These are phyloP conservation scores for Agrocybe pediades DNA, from an alignment of 768 basidiomycete genomes.

Conservation along the genomic window DNA sequence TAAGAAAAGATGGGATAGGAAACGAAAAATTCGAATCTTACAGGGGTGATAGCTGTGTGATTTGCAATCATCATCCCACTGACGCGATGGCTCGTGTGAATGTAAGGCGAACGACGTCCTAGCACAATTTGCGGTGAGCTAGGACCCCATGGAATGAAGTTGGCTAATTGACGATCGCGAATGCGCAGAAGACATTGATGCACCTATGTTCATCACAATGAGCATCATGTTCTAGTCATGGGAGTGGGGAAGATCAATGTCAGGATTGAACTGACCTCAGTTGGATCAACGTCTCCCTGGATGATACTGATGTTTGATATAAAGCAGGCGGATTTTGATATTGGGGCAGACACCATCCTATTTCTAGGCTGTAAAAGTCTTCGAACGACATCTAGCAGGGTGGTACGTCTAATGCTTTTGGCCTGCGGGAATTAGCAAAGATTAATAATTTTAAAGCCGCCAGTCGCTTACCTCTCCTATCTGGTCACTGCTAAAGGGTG, in stretches of 20 bases:
- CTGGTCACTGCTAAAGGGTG: constrained; percentile 96
- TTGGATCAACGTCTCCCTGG: constrained; percentile 97
- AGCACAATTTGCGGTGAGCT: constrained; percentile 97
- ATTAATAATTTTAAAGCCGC: neutral
- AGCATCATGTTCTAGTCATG: neutral
- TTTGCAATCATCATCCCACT: constrained; percentile 99
- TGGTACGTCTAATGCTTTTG: constrained; percentile 93
- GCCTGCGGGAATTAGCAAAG: constrained; percentile 50
- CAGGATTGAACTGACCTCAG: constrained; percentile 64
- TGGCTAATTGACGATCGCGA: constrained; percentile 93
- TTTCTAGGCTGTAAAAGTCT: constrained; percentile 97
- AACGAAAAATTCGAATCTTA: constrained; percentile 37
- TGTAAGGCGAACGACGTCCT: constrained; percentile 87
- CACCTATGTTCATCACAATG: constrained; percentile 50
- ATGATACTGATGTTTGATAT: constrained; percentile 99
- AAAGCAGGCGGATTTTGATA: constrained; percentile 91
- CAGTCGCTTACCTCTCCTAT: constrained; percentile 80
- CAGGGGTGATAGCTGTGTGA: constrained; percentile 97
- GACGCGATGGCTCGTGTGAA: constrained; percentile 88
- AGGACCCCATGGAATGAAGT: constrained; percentile 99
- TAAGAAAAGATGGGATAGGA: constrained; percentile 1
- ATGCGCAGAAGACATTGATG: constrained; percentile 97
- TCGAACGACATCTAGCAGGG: constrained; percentile 98
- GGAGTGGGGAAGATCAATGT: neutral
- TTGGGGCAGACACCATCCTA: constrained; percentile 94